phyloP scores from a whole-genome alignment of 1,139 yeast species.

The Nakaseomyces kungkrabaensis region DNA sequence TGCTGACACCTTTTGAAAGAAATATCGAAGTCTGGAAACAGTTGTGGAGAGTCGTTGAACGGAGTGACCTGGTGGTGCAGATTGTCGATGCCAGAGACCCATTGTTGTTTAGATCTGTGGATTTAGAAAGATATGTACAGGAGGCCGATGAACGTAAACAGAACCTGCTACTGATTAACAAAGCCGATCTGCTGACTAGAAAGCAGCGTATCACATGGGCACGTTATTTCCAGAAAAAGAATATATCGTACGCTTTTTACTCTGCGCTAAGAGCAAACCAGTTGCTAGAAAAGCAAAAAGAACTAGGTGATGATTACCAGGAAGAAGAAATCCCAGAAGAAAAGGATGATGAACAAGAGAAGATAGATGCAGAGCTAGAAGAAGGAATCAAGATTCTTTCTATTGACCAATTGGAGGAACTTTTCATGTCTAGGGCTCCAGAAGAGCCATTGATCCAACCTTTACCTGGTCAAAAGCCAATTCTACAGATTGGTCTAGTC shows the following conservation, averaged over 20 bases:
- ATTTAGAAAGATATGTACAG: slow-evolving; percentile 73
- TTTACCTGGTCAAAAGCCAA: slow-evolving; percentile 44
- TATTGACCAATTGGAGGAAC: slow-evolving; percentile 73
- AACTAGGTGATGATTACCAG: slow-evolving; percentile 24
- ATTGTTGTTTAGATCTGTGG: slow-evolving; percentile 76
- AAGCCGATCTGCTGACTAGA: slow-evolving; percentile 78
- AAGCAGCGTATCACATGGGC: slow-evolving; percentile 84
- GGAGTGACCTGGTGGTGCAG: slow-evolving; percentile 90
- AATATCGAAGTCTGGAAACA: slow-evolving; percentile 98
- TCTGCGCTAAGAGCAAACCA: slow-evolving; percentile 82
- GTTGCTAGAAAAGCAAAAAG: slow-evolving; percentile 49
- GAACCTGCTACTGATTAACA: slow-evolving; percentile 78
- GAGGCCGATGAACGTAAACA: slow-evolving; percentile 63
- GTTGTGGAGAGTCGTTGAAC: slow-evolving; percentile 94
- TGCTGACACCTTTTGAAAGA: slow-evolving; percentile 94
- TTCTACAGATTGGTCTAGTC: slow-evolving; percentile 85
- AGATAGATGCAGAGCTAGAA: slow-evolving; percentile 26
- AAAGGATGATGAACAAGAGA: slow-evolving; percentile 27
- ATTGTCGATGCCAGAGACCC: slow-evolving; percentile 98
- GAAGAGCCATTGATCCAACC: slow-evolving; percentile 44
- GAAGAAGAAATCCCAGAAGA: slow-evolving; percentile 31
- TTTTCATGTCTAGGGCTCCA: slow-evolving; percentile 77
- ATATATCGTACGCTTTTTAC: slow-evolving; percentile 83
- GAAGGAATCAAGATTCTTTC: slow-evolving; percentile 61
- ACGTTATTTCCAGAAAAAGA: slow-evolving; percentile 53